Percentiles rank a stretch among this genome's conserved stretches.
Conservation (phyloP, 208 protist species). For the Trypanosoma cruzi region DNA sequence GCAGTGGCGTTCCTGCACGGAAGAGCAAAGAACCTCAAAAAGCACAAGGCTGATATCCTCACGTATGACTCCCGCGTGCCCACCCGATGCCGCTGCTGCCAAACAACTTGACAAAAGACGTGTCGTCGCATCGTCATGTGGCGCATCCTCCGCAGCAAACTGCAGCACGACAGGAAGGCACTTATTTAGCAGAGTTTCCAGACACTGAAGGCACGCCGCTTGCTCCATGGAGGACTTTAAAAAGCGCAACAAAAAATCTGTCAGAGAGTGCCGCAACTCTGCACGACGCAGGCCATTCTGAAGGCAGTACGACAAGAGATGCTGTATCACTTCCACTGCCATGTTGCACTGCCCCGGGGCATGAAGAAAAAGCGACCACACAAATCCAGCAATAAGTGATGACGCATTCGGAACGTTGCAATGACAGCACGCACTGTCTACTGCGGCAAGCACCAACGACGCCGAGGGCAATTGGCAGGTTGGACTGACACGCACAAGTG, state of each 20-base stretch:
- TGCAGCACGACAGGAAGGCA: slow-evolving; percentile 9
- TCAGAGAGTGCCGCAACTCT: slow-evolving; percentile 1
- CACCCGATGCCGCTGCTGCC: not conserved
- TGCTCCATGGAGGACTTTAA: not conserved
- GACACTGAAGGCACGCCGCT: not conserved
- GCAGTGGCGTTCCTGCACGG: slow-evolving; percentile 4
- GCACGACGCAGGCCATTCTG: not conserved
- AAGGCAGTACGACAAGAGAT: not conserved
- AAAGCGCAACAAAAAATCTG: slow-evolving; percentile 5
- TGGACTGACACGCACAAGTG: slow-evolving; percentile 1
- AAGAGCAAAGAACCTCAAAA: slow-evolving; percentile 2
- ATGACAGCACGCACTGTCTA: slow-evolving; percentile 8
- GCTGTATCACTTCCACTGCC: not conserved
- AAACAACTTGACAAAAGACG: slow-evolving; percentile 19
- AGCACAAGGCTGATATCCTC: not conserved
- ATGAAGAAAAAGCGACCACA: slow-evolving; percentile 9
- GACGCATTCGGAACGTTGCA: slow-evolving; percentile 14
- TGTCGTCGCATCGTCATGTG: slow-evolving; percentile 24
- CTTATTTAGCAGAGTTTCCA: not conserved
- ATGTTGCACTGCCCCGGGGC: slow-evolving; percentile 1
- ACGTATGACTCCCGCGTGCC: not conserved
- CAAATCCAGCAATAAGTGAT: slow-evolving; percentile 9
- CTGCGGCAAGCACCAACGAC: slow-evolving; percentile 1
- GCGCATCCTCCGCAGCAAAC: slow-evolving; percentile 6
- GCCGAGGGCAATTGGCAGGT: not conserved